Base-by-base conservation (phyloP, 2,329 filamentous ascomycete species). In the Aspergillus sp. region DNA sequence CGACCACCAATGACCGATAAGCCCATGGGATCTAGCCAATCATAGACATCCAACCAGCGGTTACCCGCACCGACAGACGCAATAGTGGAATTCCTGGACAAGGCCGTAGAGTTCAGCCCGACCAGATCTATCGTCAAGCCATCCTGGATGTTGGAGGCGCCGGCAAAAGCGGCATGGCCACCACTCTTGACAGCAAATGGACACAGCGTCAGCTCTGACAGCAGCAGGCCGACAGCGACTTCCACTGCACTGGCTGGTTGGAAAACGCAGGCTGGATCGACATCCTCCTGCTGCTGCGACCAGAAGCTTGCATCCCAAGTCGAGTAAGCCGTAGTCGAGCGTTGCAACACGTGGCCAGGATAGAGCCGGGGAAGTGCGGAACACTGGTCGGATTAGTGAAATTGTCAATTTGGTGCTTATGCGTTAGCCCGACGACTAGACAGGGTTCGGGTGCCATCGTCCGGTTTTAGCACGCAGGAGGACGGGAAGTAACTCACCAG, bases 181-280 rank as follows among this genome's bases (percentile, higher is more conserved):
- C 85, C 85, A 7, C 82, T 82, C 65, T 84, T 83, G 65, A 85
- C 72, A 6, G 85, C 84, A 63, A 87, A 87, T 0, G 72, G 70
- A 30, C 76, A 79, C 5, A 64, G 59, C 3, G 70, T 72, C 2
- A 72, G 52, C 4, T 68, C 69, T 6, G 70, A 67, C n/a, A 77
- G 55, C 17, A 75, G 60, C 4, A 78, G 60, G 6, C 67, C 62
- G n/a, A 66, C 60, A n/a, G 74, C 70, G 10, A 77, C 71, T 7
- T 78, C 69, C 5, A 61, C 57, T 21, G 70, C 64, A 9, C 55
- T 60, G 4, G 63, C 57, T 5, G 75, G 74, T 19, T 70, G 67
- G 65, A 78, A 74, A 39, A 75, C 65, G 48, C 76, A 78, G 45
- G 61, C 57, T 0, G 76, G 76, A 36, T 70, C 63, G 12, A 73